A percentile compares a stretch with the other conserved stretches of the same genome.
Evolutionary conservation across 352 stramenopile species (phyloP).

Genomic region (Paralagenidium karlingii): DNA sequence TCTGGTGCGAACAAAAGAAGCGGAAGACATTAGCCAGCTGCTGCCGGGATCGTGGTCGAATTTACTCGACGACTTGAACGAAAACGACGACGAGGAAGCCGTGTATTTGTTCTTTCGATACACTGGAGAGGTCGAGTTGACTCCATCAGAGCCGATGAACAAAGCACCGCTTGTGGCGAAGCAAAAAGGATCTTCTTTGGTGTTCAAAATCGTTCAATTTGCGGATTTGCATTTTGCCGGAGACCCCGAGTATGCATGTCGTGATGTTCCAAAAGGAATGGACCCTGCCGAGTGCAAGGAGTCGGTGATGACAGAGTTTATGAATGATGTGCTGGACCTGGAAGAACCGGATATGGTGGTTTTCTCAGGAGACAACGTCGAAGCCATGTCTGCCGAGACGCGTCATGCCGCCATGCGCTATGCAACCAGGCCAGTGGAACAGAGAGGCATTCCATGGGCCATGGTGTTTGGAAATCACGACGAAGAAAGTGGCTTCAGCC

Average conservation of each 20-base stretch:
- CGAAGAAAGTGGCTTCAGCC: conserved; percentile 20
- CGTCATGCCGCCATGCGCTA: conserved; percentile 22
- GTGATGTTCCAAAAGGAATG: conserved; percentile 9
- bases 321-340: conserved; percentile 27
- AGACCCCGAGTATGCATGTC: conserved; percentile 17
- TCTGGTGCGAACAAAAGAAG: too few species aligned
- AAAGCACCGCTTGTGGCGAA: too few species aligned
- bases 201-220: conserved; percentile 46
- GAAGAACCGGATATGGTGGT: conserved; percentile 41
- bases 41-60: too few species aligned
- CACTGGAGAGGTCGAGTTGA: too few species aligned
- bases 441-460: conserved; percentile 27
- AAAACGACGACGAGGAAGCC: too few species aligned
- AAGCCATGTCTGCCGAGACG: conserved; percentile 7
- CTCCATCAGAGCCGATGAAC: too few species aligned
- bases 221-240: conserved; percentile 40
- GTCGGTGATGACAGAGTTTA: conserved; percentile 22
- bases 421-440: conserved; percentile 16
- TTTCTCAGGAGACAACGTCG: conserved; percentile 42
- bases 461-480: conserved; percentile 58
- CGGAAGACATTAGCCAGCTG: too few species aligned
- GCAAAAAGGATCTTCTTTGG: too few species aligned
- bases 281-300: conserved; percentile 23
- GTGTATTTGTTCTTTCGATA: too few species aligned
- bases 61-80: too few species aligned